Evolutionary conservation across 2,329 filamentous ascomycete genomes (phyloP), one percentile per base, ranked within the genome.

Genomic region (Colletotrichum trifolii): DNA sequence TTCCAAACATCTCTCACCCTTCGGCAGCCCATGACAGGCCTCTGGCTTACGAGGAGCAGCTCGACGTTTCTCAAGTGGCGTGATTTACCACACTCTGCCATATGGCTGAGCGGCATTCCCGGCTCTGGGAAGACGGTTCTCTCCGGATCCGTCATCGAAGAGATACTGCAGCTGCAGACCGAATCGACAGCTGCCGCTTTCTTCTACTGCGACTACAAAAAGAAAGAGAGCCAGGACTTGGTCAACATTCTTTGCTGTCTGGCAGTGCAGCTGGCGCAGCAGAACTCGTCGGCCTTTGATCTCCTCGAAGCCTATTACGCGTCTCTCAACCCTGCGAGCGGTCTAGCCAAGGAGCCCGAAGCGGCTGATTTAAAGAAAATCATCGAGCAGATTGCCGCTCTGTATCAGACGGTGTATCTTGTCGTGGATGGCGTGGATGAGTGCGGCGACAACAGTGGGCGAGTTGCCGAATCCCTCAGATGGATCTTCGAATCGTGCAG

Each of bases 201-300:
- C 15, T 13, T 55, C 35, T 60, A 33, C 9, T 60, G 58, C 11
- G 58, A 55, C 15, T 48, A 60, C 17, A 55, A 60, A 13, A 60
- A 40, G 2, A 10, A 8, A 0, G 35, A 15, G 3, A 55, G 50
- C 6, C 49, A 60, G 17, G 1, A 40, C 2, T 17, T 48, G 6
- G 13, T 55, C 6, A 60, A 48, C 0, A 34, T 60, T 0, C 39
- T 60, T 0, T 7, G 49, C 34, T 2, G 34, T 4, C 11, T 55
- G 4, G 58, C 50, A 7, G 35, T 36, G 1, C 58, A 60, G 4
- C 17, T 48, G 1, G 50, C 40, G 2, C 42, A 47, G 10, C 42
- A 60, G 9, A 55, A 55, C 4, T 8, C 6, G 10, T 8, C 33
- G 17, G 58, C 58, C 2, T 54, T 60, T 34, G 12, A 15, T 7